phyloP scores from a whole-genome alignment of 768 basidiomycete species.

The Tylopilus sp. region DNA sequence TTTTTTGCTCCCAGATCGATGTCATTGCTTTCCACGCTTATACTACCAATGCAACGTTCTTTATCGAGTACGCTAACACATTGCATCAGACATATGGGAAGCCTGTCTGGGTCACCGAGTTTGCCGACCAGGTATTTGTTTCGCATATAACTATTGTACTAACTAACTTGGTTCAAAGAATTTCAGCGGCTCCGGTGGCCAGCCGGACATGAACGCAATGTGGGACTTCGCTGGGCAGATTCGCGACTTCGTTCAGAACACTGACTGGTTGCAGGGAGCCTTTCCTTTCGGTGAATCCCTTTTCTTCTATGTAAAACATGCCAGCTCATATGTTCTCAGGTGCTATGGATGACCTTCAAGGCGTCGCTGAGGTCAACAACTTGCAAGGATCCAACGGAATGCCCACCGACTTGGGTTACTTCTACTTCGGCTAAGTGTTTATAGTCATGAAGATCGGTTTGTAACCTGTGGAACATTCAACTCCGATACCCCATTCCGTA shows the following conservation, averaged over 20 bases:
- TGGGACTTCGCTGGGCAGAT: constrained; percentile 43
- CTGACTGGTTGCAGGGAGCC: constrained; percentile 33
- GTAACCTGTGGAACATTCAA: constrained; percentile 3
- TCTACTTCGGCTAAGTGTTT: constrained; percentile 29
- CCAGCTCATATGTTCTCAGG: constrained; percentile 35
- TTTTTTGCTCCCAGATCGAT: constrained; percentile 44
- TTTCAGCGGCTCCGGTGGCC: constrained; percentile 42
- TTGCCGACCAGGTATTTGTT: constrained; percentile 56
- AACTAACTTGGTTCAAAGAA: constrained; percentile 36
- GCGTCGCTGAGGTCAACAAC: constrained; percentile 51
- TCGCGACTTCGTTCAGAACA: constrained; percentile 42
- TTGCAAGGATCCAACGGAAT: constrained; percentile 37
- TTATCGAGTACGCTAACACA: constrained; percentile 50
- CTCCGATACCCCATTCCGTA: constrained; percentile 18
- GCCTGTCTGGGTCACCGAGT: constrained; percentile 61
- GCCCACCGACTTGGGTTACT: constrained; percentile 51
- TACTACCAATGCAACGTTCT: constrained; percentile 40
- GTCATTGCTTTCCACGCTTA: constrained; percentile 68
- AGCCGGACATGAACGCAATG: constrained; percentile 37
- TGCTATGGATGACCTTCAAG: constrained; percentile 37
- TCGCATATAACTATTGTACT: neutral
- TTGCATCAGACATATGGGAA: constrained; percentile 43
- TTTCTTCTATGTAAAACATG: neutral
- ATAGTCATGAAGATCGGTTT: neutral
- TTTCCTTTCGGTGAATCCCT: constrained; percentile 61